Percentiles rank a stretch among this genome's conserved stretches.
Evolutionary conservation across 495 filamentous ascomycete species (phyloP).

Genomic region (Sabuloglossum arenarium): DNA sequence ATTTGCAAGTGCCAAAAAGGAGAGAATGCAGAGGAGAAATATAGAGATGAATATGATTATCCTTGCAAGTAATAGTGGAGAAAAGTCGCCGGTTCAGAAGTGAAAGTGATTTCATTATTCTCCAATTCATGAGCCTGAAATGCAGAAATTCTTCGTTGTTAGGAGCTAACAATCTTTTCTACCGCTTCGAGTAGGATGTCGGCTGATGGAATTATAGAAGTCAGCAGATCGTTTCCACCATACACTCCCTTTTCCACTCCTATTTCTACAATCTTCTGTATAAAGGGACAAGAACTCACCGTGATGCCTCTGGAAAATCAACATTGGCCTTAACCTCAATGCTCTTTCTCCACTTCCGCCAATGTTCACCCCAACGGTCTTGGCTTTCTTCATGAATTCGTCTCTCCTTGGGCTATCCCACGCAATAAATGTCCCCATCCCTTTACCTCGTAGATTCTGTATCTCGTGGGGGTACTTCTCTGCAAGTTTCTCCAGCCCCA

Average conservation of each 20-base stretch:
- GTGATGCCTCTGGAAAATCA: conserved; percentile 89
- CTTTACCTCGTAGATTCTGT: conserved; percentile 78
- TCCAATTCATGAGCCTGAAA: background rate
- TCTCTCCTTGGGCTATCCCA: conserved; percentile 81
- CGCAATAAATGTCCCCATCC: conserved; percentile 91
- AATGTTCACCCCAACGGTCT: conserved; percentile 77
- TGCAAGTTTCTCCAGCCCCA: conserved; percentile 44
- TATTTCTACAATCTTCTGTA: background rate
- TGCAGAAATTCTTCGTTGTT: background rate
- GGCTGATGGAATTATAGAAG: background rate
- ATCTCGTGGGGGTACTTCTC: conserved; percentile 65
- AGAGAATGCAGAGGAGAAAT: too few relatives aligned
- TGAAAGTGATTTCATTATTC: too few relatives aligned
- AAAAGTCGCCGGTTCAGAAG: too few relatives aligned
- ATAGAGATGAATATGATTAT: too few relatives aligned
- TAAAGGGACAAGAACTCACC: conserved; percentile 27
- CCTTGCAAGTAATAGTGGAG: too few relatives aligned
- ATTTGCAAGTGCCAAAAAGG: too few relatives aligned
- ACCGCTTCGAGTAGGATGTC: background rate
- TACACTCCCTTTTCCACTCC: too few relatives aligned
- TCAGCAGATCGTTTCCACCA: too few relatives aligned
- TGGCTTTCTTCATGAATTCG: conserved; percentile 60
- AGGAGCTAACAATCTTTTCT: background rate
- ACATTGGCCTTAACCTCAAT: conserved; percentile 79
- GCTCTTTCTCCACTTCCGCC: conserved; percentile 68